A percentile compares a stretch with the other conserved stretches of the same genome.
Evolutionary conservation across 2,329 filamentous ascomycete genomes (phyloP).

Genomic region (Phoma sp.): DNA sequence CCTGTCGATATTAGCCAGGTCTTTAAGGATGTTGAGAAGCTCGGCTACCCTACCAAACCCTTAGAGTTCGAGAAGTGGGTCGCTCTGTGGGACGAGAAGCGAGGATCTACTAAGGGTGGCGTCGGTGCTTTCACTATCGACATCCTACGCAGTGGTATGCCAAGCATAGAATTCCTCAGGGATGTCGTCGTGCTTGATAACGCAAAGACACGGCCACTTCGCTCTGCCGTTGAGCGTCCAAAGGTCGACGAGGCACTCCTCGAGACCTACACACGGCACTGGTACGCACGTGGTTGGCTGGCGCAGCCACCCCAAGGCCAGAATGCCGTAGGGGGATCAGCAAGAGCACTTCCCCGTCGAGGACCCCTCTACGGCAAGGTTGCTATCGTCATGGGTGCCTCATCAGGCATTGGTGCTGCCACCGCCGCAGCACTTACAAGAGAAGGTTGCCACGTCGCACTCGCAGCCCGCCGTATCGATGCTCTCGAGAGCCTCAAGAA

Average conservation of each 20-base stretch:
- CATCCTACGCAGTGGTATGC: slow-evolving; percentile 82
- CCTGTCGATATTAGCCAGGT: slow-evolving; percentile 72
- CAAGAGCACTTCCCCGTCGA: slow-evolving; percentile 54
- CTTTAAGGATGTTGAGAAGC: slow-evolving; percentile 68
- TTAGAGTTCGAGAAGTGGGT: slow-evolving; percentile 79
- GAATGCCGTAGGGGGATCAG: slow-evolving; percentile 54
- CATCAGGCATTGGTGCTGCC: slow-evolving; percentile 80
- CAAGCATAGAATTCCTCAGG: slow-evolving; percentile 73
- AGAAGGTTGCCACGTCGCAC: slow-evolving; percentile 75
- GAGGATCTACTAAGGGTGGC: slow-evolving; percentile 68
- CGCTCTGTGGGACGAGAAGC: slow-evolving; percentile 73
- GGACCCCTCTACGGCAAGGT: slow-evolving; percentile 73
- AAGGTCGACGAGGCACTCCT: slow-evolving; percentile 75
- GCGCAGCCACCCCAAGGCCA: slow-evolving; percentile 65
- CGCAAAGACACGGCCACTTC: slow-evolving; percentile 68
- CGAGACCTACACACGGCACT: slow-evolving; percentile 80
- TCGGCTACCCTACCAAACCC: slow-evolving; percentile 74
- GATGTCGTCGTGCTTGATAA: slow-evolving; percentile 79
- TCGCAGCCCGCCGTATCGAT: slow-evolving; percentile 74
- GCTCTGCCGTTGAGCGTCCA: slow-evolving; percentile 66
- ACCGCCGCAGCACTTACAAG: slow-evolving; percentile 72
- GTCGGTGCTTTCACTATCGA: slow-evolving; percentile 79
- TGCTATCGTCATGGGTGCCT: slow-evolving; percentile 79
- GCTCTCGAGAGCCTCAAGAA: slow-evolving; percentile 72
- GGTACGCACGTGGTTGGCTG: slow-evolving; percentile 81